Conservation (phyloP, 2,329 filamentous ascomycete genomes). For the Microdochium nivale region DNA sequence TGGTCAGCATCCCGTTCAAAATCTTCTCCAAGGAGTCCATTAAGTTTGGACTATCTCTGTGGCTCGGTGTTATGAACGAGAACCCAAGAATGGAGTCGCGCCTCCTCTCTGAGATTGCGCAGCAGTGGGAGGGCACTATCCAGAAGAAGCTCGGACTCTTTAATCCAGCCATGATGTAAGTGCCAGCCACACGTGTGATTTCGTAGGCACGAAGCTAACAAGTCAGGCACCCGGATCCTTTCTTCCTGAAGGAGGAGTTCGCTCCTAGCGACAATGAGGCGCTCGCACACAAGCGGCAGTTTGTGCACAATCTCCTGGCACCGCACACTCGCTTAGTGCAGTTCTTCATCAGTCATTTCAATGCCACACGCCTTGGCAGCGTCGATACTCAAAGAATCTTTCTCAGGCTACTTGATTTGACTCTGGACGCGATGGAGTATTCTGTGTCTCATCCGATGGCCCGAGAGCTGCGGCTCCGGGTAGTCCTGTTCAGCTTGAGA, state of each 20-base stretch:
- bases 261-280: slow-evolving; percentile 77
- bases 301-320: slow-evolving; percentile 72
- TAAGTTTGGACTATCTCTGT: slow-evolving; percentile 88
- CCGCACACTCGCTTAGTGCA: slow-evolving; percentile 81
- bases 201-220: slow-evolving; percentile 17
- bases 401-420: slow-evolving; percentile 69
- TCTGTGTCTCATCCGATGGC: slow-evolving; percentile 76
- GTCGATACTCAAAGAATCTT: slow-evolving; percentile 76
- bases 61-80: slow-evolving; percentile 95
- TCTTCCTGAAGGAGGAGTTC: slow-evolving; percentile 86
- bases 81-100: slow-evolving; percentile 82
- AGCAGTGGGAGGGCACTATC: slow-evolving; percentile 84
- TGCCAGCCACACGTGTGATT: slow-evolving; percentile 5
- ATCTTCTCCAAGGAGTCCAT: slow-evolving; percentile 94
- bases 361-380: slow-evolving; percentile 79
- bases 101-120: slow-evolving; percentile 76
- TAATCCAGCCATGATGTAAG: slow-evolving; percentile 56
- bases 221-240: slow-evolving; percentile 66
- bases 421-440: slow-evolving; percentile 63
- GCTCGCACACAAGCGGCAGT: slow-evolving; percentile 66
- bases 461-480: slow-evolving; percentile 83
- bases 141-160: slow-evolving; percentile 75
- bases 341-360: slow-evolving; percentile 91
- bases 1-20: slow-evolving; percentile 87
- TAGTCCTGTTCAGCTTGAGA: slow-evolving; percentile 73